These are phyloP conservation scores for Salvia miltiorrhiza DNA, from an alignment of 257 asterid genomes.

Conservation along the genomic window DNA sequence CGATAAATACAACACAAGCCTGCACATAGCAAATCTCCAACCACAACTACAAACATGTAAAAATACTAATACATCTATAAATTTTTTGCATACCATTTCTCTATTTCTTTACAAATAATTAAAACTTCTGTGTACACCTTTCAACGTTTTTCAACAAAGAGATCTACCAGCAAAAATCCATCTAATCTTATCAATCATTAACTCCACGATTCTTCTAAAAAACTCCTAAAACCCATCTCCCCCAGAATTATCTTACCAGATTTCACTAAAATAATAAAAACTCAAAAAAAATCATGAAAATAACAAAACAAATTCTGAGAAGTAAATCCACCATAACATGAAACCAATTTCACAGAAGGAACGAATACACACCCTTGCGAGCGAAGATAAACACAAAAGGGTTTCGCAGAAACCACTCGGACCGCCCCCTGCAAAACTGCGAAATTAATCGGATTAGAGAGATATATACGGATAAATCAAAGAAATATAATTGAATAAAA, in stretches of 20 bases:
- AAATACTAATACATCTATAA: background rate
- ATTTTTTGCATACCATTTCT: background rate
- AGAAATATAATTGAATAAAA: background rate
- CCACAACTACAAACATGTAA: constrained; percentile 13
- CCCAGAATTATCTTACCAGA: background rate
- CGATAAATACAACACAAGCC: background rate
- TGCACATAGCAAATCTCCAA: background rate
- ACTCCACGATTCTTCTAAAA: background rate
- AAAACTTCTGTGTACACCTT: background rate
- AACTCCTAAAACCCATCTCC: background rate
- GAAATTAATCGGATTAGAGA: background rate
- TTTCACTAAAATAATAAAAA: no score
- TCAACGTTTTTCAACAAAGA: background rate
- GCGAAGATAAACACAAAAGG: background rate
- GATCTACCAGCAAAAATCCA: constrained; percentile 14
- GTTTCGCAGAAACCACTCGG: constrained; percentile 7
- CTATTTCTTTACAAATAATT: background rate
- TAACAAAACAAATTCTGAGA: background rate
- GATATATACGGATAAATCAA: background rate
- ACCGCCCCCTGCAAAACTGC: constrained; percentile 13
- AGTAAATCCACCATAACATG: background rate
- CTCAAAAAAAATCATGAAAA: background rate
- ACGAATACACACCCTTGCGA: constrained; percentile 22
- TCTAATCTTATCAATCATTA: constrained; percentile 7
- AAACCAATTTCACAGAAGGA: background rate